Base-by-base conservation (phyloP, 2,329 filamentous ascomycete genomes). In the Nemania bipapillata region DNA sequence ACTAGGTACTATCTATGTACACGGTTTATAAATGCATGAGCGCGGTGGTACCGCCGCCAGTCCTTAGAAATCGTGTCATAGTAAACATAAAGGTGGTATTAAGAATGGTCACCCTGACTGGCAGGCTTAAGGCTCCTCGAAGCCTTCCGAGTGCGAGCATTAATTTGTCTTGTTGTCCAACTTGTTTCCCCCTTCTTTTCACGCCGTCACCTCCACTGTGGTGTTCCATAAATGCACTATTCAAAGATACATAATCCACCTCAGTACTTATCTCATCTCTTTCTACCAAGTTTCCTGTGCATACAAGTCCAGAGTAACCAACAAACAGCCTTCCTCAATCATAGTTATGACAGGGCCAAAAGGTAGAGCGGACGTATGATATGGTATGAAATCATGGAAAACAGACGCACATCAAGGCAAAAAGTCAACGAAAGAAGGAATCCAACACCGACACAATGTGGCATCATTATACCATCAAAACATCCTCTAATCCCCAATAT, bases 321-420 rank as follows among this genome's bases (percentile, higher is more conserved):
- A 42, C 37, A 17, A 42, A 17, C 37, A 42, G n/a, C 11, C 15
- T 4, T n/a, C 40, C 17, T 20, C 40, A 28, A 11, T 58, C 26
- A 22, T 20, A 42, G 3, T 35, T 47, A 57, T 49, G 35, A 55
- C 57, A 68, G n/a, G 17, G n/a, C 12, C 47, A 47, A 66, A 24
- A 26, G 53, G 53, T 56, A 56, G 24, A 37, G 17, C 12, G 12
- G 20, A n/a, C 20, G 24, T 5, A 56, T 20, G 40, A 55, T 7
- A 40, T 24, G 22, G 30, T 5, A 50, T 2, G 12, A 40, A 17
- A 17, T 6, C 8, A 24, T 11, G 15, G 24, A 28, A 20, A 26
- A 30, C 17, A 40, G 20, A 30, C 4, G 6, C 9, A 20, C 24
- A 40, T 24, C 30, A 17, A 40, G 53, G 6, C 40, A 37, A 30